Evolutionary conservation across 2,329 filamentous ascomycete genomes (phyloP), one percentile per base, ranked within the genome.

Genomic region (Xylaria arbuscula): DNA sequence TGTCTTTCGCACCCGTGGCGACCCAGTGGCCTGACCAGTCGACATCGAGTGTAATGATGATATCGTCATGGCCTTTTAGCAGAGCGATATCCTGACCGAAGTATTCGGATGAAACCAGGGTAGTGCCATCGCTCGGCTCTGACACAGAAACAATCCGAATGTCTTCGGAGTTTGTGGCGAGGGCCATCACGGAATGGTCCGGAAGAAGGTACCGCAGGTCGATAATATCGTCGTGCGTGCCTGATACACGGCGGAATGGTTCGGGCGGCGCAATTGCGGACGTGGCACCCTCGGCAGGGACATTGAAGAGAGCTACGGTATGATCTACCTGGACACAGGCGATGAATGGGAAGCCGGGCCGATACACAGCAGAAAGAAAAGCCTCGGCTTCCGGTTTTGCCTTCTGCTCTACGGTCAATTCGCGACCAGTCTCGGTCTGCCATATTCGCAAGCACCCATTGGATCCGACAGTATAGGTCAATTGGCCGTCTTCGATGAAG

Each of bases 11-110:
- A 62, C 95, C 96, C 1, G 96, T 98, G 13, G 92, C 95, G 47
- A 99, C 88, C 96, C 96, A 99, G 78, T 96, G 90, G 0, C 97
- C 97, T 10, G 96, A 98, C 93, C 94, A 97, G 81, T 99, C 96
- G 2, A 93, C 90, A 78, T 98, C 94, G 48, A 99, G 84, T 67
- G 94, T 94, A 74, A 99, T 97, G 68, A 99, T 92, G 60, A 99
- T 98, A 74, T 99, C 96, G 58, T 94, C 90, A 74, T 99, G 96
- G 0, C 96, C 96, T 76, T 93, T 93, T 1, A 99, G 85, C 28
- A 96, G 84, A 1, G 90, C 93, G 47, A 97, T 86, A 76, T 99
- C 96, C 68, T 94, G 93, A 15, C 96, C 96, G 78, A 98, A 98
- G 77, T 94, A 96, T 28, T 83, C 82, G 1, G 81, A 78, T 28